Evolutionary conservation across 345 rosid species (phyloP).

Genomic region (Odontarrhena argentea): DNA sequence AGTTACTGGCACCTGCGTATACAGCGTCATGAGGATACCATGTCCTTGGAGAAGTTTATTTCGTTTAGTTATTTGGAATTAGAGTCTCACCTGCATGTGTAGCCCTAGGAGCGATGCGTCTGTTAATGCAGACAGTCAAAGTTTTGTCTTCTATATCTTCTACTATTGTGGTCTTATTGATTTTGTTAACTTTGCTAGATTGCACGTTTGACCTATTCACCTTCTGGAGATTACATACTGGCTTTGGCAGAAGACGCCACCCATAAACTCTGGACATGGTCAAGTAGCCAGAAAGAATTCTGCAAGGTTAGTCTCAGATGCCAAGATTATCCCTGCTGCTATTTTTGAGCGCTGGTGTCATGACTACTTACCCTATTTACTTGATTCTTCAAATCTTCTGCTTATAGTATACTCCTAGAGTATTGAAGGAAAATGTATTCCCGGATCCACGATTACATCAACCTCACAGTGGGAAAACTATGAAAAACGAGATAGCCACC

Average conservation of each 20-base stretch:
- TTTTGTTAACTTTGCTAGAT: constrained; percentile 38
- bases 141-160: constrained; percentile 15
- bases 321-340: neutral
- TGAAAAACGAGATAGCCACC: constrained; percentile 42
- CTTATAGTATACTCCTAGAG: constrained; percentile 15
- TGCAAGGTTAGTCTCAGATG: constrained; percentile 38
- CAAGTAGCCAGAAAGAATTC: constrained; percentile 28
- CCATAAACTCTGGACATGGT: constrained; percentile 47
- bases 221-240: constrained; percentile 45
- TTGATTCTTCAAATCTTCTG: constrained; percentile 18
- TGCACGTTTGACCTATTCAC: constrained; percentile 35
- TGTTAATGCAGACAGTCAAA: constrained; percentile 24
- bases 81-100: constrained; percentile 3
- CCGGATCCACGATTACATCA: constrained; percentile 37
- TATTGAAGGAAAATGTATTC: constrained; percentile 37
- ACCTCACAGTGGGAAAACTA: constrained; percentile 40
- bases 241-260: constrained; percentile 43
- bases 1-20: neutral
- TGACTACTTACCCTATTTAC: constrained; percentile 22
- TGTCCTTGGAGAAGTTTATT: neutral
- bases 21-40: constrained; percentile 1
- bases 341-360: constrained; percentile 11
- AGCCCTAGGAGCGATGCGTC: constrained; percentile 1
- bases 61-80: neutral
- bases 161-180: constrained; percentile 10